These are phyloP conservation scores for Daldinia grandis DNA, from an alignment of 495 filamentous ascomycete species.

Conservation along the genomic window DNA sequence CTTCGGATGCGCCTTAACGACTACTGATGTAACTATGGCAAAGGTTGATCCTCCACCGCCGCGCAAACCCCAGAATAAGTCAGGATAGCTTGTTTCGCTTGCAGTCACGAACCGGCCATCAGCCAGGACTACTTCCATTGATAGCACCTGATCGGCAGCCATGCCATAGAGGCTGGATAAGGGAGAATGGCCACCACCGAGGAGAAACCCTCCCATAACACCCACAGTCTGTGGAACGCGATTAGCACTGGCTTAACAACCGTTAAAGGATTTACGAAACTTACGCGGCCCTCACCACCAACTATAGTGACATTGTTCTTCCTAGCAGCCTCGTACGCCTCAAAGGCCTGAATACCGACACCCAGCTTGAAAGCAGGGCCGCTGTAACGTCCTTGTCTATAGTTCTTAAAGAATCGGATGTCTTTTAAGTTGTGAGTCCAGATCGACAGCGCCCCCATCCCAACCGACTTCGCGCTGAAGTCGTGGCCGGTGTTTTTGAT, in stretches of 20 bases:
- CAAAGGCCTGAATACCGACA: slow-evolving; percentile 56
- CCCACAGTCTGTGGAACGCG: slow-evolving; percentile 54
- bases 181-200: slow-evolving; percentile 63
- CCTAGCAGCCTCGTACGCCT: slow-evolving; percentile 56
- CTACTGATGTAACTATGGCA: slow-evolving; percentile 64
- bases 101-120: slow-evolving; percentile 66
- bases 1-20: slow-evolving; percentile 55
- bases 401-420: slow-evolving; percentile 50
- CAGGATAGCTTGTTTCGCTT: slow-evolving; percentile 55
- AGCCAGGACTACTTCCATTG: slow-evolving; percentile 64
- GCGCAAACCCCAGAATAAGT: slow-evolving; percentile 73
- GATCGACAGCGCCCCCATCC: slow-evolving; percentile 54
- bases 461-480: slow-evolving; percentile 60
- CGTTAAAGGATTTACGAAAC: neutral
- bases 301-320: slow-evolving; percentile 51
- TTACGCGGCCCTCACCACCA: slow-evolving; percentile 58
- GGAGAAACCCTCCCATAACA: slow-evolving; percentile 60
- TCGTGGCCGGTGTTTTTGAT: slow-evolving; percentile 68
- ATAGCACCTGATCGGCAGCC: slow-evolving; percentile 62
- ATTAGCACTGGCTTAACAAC: slow-evolving; percentile 6
- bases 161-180: slow-evolving; percentile 57
- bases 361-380: slow-evolving; percentile 61
- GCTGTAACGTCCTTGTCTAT: slow-evolving; percentile 49
- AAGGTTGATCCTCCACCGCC: slow-evolving; percentile 69
- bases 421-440: slow-evolving; percentile 63